These are phyloP conservation scores for Nepenthes gracilis DNA, from an alignment of 148 eudicot genomes.

Conservation along the genomic window DNA sequence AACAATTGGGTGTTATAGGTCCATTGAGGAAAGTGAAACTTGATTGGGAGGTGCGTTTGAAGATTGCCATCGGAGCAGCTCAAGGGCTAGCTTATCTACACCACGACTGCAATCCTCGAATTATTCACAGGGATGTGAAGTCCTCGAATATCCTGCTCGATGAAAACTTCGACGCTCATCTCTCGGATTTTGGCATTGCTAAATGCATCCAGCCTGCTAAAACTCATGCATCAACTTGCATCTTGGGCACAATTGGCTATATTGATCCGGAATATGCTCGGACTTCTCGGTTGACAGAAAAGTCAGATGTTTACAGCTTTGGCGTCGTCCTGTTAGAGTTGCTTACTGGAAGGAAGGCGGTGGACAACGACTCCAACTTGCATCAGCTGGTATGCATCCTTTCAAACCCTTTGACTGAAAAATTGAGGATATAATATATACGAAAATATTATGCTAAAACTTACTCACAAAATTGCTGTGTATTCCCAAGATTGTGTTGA, in stretches of 20 bases:
- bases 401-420: too few species aligned
- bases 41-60: conserved; percentile 59
- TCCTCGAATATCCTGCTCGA: conserved; percentile 64
- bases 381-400: conserved; percentile 50
- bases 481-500: too few species aligned
- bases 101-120: conserved; percentile 55
- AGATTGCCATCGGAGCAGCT: conserved; percentile 58
- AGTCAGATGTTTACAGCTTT: conserved; percentile 67
- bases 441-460: too few species aligned
- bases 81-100: conserved; percentile 70
- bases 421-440: too few species aligned
- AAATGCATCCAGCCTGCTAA: conserved; percentile 39
- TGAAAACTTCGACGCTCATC: conserved; percentile 50
- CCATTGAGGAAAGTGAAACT: conserved; percentile 51
- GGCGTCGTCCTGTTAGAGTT: conserved; percentile 66
- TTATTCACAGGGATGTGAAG: conserved; percentile 65
- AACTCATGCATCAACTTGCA: conserved; percentile 55
- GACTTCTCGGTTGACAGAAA: conserved; percentile 52
- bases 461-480: too few species aligned
- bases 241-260: conserved; percentile 63
- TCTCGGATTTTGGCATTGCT: conserved; percentile 67
- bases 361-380: conserved; percentile 52
- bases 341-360: conserved; percentile 53
- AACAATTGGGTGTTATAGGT: conserved; percentile 11
- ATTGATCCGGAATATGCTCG: conserved; percentile 69